Base-by-base conservation (phyloP, 176 grass and related monocot species). In the Triticum monococcum region DNA sequence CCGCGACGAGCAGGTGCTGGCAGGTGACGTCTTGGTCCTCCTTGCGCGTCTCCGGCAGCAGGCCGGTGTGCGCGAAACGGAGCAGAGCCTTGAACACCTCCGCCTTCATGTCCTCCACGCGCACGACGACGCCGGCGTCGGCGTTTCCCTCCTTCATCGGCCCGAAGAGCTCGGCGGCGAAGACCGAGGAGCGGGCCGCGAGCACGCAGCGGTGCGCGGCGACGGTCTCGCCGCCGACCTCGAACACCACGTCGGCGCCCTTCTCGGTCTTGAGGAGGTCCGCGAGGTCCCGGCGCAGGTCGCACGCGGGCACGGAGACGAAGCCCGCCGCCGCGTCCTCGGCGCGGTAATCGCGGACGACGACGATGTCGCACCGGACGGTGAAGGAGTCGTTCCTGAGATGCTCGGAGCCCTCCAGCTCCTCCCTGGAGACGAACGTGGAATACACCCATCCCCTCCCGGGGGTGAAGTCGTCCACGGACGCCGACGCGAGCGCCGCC, bases 321-420 rank as follows among this genome's bases (percentile, higher is more conserved):
- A 25, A 12, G 7, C 7, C 12, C 14, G 0, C 16, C 50, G 16
- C 16, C 16, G 14, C 50, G 16, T 75, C 23, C 41, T 4, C 25
- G 0, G 41, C 41, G 13, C 72, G 41, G 71, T 26, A 74, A 7
- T 4, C n/a, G 12, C 23, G 71, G 38, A 74, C 23, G n/a, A 74
- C 71, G 23, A 74, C 12, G 71, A 74, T 46, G 41, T 75, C 72
- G 23, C 41, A 75, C 40, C 72, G 40, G 72, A 75, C 25, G 72
- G 14, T 25, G 71, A 74, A 74, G 0, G 40, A 46, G 12, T 46
- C 70, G 70, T 73, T 14, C 38, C 7, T 26, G n/a, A 73, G 38
- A 73, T 73, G 38, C 11, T 0, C 7, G 12, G 38, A 74, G 16
- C 5, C 0, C 40, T 43, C 3, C 71, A 46, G 38, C 12, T 13